Percentiles rank a stretch among this genome's conserved stretches.
Conservation (phyloP, 495 filamentous ascomycete genomes). For the Wilcoxina mikolae region DNA sequence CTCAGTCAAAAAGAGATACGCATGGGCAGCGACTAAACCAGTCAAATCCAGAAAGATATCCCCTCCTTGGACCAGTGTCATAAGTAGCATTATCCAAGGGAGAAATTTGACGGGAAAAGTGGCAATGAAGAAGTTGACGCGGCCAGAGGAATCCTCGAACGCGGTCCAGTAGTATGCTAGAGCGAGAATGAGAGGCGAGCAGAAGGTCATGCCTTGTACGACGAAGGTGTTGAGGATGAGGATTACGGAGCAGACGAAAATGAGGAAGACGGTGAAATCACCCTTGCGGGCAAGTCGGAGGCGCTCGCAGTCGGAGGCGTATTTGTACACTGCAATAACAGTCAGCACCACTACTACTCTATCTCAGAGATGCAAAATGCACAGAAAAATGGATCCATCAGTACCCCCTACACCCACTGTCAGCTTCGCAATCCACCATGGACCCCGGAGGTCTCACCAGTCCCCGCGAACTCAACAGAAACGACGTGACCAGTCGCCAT, state of each 20-base stretch:
- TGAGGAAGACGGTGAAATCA: constrained; percentile 23
- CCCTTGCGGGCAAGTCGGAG: constrained; percentile 22
- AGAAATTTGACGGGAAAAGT: constrained; percentile 27
- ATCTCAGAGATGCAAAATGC: constrained; percentile 6
- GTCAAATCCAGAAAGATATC: constrained; percentile 19
- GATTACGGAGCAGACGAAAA: constrained; percentile 16
- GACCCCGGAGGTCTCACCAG: constrained; percentile 14
- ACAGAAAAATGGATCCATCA: constrained; percentile 28
- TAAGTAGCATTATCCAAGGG: constrained; percentile 25
- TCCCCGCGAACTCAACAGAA: constrained; percentile 20
- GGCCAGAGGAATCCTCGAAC: constrained; percentile 13
- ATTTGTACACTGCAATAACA: constrained; percentile 21
- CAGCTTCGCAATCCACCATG: background rate
- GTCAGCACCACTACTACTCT: background rate
- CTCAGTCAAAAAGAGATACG: constrained; percentile 26
- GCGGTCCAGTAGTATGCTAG: constrained; percentile 27
- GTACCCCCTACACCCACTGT: constrained; percentile 16
- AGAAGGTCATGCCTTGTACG: constrained; percentile 19
- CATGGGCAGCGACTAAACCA: constrained; percentile 22
- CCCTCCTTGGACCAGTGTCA: constrained; percentile 19
- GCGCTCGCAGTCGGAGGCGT: constrained; percentile 25
- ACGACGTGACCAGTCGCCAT: constrained; percentile 26
- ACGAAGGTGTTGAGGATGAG: constrained; percentile 21
- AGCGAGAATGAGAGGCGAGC: constrained; percentile 19
- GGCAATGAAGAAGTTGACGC: constrained; percentile 23